phyloP scores from a whole-genome alignment of 139 green algal genomes.

The Chlorella sp. region DNA sequence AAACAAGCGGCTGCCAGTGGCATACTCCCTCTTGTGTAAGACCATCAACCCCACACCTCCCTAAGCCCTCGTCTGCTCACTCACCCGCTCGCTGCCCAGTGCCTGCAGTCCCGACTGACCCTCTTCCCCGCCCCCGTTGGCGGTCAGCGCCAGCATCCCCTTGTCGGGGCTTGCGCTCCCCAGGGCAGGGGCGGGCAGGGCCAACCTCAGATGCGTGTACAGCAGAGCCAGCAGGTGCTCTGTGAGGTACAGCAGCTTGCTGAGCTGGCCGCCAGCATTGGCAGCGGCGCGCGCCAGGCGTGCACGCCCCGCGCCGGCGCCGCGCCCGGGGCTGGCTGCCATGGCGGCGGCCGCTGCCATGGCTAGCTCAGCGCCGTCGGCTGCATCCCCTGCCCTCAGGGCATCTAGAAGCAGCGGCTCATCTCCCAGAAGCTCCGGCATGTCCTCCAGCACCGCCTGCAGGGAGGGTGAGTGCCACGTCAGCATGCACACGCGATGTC shows the following conservation, averaged over 20 bases:
- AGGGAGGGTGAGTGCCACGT: background rate
- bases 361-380: background rate
- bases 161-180: conserved; percentile 2
- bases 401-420: conserved; percentile 1
- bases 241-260: conserved; percentile 24
- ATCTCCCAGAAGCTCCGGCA: conserved; percentile 22
- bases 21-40: no score
- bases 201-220: conserved; percentile 37
- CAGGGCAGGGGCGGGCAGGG: conserved; percentile 23
- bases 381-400: background rate
- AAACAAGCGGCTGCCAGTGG: background rate
- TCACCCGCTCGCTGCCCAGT: conserved; percentile 32
- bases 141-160: background rate
- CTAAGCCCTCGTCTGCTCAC: background rate
- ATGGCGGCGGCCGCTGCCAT: background rate
- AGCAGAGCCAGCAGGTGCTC: conserved; percentile 42
- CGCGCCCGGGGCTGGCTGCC: background rate
- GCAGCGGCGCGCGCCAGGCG: background rate
- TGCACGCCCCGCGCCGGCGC: background rate
- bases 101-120: background rate
- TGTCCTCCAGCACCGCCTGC: conserved; percentile 28
- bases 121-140: background rate
- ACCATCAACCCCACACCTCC: background rate
- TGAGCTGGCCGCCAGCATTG: background rate
- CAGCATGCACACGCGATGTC: no score